Conservation (phyloP, 2,329 filamentous ascomycete species). For the Fusarium kyushuense region DNA sequence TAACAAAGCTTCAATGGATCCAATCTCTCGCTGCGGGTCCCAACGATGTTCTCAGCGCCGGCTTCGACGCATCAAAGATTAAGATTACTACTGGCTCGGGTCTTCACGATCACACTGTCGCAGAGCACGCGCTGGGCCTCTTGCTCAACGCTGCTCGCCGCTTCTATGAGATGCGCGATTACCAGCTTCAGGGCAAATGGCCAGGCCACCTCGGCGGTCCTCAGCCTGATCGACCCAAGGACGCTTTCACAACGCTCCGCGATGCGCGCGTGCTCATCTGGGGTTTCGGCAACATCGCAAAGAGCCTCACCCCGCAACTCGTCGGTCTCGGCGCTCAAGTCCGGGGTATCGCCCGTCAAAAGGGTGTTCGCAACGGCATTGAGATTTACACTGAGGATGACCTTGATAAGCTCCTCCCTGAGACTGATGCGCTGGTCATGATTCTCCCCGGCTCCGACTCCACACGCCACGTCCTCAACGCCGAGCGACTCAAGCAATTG, state of each 20-base stretch:
- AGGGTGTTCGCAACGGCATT: slow-evolving; percentile 69
- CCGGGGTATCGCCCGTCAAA: slow-evolving; percentile 66
- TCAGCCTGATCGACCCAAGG: slow-evolving; percentile 68
- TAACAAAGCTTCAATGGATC: slow-evolving; percentile 72
- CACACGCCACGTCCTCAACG: slow-evolving; percentile 68
- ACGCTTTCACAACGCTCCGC: slow-evolving; percentile 69
- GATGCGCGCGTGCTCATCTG: slow-evolving; percentile 70
- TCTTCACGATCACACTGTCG: slow-evolving; percentile 73
- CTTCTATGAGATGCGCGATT: slow-evolving; percentile 73
- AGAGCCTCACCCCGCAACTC: slow-evolving; percentile 67
- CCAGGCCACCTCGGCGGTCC: slow-evolving; percentile 71
- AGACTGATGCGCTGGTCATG: slow-evolving; percentile 76
- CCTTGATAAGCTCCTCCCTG: slow-evolving; percentile 64
- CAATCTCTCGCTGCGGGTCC: slow-evolving; percentile 75
- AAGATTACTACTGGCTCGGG: slow-evolving; percentile 72
- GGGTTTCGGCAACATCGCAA: slow-evolving; percentile 76
- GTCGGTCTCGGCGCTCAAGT: slow-evolving; percentile 68
- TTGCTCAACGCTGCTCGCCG: slow-evolving; percentile 66
- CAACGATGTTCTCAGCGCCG: slow-evolving; percentile 72
- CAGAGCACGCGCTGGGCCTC: slow-evolving; percentile 72
- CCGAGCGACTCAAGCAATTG: slow-evolving; percentile 63
- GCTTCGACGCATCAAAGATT: slow-evolving; percentile 66
- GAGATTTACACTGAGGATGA: slow-evolving; percentile 68
- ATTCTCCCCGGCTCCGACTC: slow-evolving; percentile 70
- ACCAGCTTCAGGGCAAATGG: slow-evolving; percentile 68